Conservation (phyloP, 1,139 yeast species). For the Pichia sp. region DNA sequence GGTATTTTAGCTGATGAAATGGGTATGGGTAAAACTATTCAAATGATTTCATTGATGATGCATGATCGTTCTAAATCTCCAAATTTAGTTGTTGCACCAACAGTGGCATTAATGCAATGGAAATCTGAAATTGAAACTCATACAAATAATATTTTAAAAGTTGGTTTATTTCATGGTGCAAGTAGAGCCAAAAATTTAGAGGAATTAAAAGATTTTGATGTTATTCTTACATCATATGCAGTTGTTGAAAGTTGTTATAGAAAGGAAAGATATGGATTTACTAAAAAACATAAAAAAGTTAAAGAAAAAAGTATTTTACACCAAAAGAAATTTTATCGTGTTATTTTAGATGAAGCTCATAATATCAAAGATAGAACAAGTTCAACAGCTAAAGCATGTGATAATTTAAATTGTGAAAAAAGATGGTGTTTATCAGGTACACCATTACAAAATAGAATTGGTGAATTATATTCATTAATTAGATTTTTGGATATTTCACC, state of each 20-base stretch:
- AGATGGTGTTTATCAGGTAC: slow-evolving; percentile 95
- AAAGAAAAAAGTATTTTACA: slow-evolving; percentile 77
- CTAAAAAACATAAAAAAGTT: slow-evolving; percentile 59
- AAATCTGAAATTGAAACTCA: slow-evolving; percentile 84
- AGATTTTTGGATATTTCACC: slow-evolving; percentile 81
- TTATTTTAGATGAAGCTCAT: slow-evolving; percentile 95
- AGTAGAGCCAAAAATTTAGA: slow-evolving; percentile 53
- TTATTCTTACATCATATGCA: slow-evolving; percentile 84
- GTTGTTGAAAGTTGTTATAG: slow-evolving; percentile 84
- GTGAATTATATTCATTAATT: slow-evolving; percentile 88
- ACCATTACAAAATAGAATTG: slow-evolving; percentile 91
- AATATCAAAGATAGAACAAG: slow-evolving; percentile 92
- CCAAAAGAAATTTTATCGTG: slow-evolving; percentile 70
- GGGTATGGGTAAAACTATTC: slow-evolving; percentile 99
- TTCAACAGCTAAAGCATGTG: slow-evolving; percentile 90
- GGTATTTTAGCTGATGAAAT: slow-evolving; percentile 98
- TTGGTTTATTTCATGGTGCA: slow-evolving; percentile 78
- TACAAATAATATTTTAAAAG: slow-evolving; percentile 62
- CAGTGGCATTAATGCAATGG: slow-evolving; percentile 98
- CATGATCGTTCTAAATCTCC: slow-evolving; percentile 62
- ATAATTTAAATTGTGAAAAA: slow-evolving; percentile 59
- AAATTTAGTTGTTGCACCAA: slow-evolving; percentile 89
- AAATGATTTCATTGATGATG: slow-evolving; percentile 83
- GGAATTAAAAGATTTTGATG: slow-evolving; percentile 64
- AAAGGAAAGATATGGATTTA: slow-evolving; percentile 78